These are phyloP conservation scores for Podila verticillata DNA, from an alignment of 192 early-diverging fungal genomes.

Conservation along the genomic window DNA sequence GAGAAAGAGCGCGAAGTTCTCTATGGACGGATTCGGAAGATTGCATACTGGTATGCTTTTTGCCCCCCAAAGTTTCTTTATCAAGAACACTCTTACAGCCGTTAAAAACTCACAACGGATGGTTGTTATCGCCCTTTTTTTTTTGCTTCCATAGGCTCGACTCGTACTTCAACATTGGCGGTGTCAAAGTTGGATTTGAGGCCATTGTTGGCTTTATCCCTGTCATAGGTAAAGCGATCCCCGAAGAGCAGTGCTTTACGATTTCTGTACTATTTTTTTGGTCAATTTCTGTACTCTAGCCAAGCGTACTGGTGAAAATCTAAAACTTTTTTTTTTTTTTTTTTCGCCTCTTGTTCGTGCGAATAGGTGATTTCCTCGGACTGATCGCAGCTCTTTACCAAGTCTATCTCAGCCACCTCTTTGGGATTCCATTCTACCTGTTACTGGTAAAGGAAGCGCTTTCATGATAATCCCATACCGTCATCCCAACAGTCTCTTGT, in stretches of 20 bases:
- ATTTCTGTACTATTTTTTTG: too few relatives aligned
- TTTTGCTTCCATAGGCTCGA: constrained; percentile 14
- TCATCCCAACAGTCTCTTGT: background rate
- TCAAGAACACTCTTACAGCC: too few relatives aligned
- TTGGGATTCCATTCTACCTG: constrained; percentile 26
- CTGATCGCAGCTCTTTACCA: constrained; percentile 34
- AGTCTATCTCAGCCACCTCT: constrained; percentile 32
- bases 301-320: background rate
- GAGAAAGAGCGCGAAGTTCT: constrained; percentile 36
- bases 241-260: background rate
- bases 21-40: constrained; percentile 34
- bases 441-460: constrained; percentile 14
- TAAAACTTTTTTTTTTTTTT: background rate
- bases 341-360: background rate
- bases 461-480: background rate
- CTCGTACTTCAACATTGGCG: constrained; percentile 20
- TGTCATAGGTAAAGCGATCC: constrained; percentile 14
- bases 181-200: constrained; percentile 29
- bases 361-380: constrained; percentile 37
- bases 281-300: too few relatives aligned
- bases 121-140: too few relatives aligned
- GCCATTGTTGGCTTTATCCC: constrained; percentile 41
- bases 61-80: too few relatives aligned
- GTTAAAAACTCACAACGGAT: too few relatives aligned
- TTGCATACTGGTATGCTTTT: constrained; percentile 16